phyloP scores from a whole-genome alignment of 805 yeast species.

The Hanseniaspora occidentalis region DNA sequence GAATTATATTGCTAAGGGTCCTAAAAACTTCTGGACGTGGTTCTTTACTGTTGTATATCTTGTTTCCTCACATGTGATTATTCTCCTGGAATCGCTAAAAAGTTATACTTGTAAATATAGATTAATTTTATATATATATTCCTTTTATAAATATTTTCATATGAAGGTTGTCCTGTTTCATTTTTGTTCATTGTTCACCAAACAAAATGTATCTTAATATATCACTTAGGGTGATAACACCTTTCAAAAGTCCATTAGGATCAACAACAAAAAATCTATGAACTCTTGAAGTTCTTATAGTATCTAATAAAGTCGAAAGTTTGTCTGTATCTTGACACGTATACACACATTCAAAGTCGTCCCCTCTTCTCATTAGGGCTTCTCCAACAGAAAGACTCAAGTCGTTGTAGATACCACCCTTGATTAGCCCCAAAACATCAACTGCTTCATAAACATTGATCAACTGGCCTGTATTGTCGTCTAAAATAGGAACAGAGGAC shows the following conservation, averaged over 20 bases:
- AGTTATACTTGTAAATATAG: no score
- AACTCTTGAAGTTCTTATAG: constrained; percentile 79
- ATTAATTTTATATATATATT: no score
- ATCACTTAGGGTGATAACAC: constrained; percentile 85
- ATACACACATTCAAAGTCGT: constrained; percentile 95
- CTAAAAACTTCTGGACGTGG: no score
- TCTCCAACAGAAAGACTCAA: constrained; percentile 87
- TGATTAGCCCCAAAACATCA: constrained; percentile 82
- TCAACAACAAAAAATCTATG: constrained; percentile 91
- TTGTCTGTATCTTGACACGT: constrained; percentile 86
- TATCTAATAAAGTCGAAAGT: constrained; percentile 80
- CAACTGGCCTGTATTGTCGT: constrained; percentile 32
- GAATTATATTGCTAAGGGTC: no score
- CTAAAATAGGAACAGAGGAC: constrained; percentile 87
- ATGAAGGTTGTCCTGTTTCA: no score
- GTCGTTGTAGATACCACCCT: constrained; percentile 90
- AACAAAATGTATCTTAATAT: constrained; percentile 71
- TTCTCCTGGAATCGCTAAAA: no score
- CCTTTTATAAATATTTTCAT: no score
- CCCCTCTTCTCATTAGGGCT: constrained; percentile 76
- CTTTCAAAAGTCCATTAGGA: constrained; percentile 59
- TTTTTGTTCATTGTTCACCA: constrained; percentile 34
- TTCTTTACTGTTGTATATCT: no score
- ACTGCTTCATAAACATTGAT: constrained; percentile 92
- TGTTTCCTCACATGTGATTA: no score